phyloP scores from a whole-genome alignment of 2,329 filamentous ascomycete species.

The Tolypocladium sp. region DNA sequence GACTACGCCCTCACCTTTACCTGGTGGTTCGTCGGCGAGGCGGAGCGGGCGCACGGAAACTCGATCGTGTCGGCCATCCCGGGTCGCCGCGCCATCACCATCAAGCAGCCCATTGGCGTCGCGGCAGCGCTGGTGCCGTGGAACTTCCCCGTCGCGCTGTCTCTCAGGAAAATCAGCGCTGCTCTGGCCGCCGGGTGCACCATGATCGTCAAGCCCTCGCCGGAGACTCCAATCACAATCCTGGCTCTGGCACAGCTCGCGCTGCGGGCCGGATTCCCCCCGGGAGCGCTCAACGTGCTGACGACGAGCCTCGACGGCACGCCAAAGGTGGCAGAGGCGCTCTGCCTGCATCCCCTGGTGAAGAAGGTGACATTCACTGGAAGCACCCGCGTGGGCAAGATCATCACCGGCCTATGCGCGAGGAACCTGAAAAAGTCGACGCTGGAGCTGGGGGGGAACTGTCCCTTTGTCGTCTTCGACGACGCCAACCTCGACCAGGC shows the following conservation, averaged over 20 bases:
- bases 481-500: slow-evolving; percentile 61
- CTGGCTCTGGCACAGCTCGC: slow-evolving; percentile 61
- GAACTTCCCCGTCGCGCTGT: slow-evolving; percentile 53
- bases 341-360: slow-evolving; percentile 34
- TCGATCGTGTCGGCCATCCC: slow-evolving; percentile 51
- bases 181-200: slow-evolving; percentile 66
- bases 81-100: slow-evolving; percentile 56
- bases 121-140: slow-evolving; percentile 28
- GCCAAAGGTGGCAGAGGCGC: slow-evolving; percentile 32
- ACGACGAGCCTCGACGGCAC: slow-evolving; percentile 36
- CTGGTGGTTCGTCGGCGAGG: slow-evolving; percentile 48
- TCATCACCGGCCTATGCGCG: slow-evolving; percentile 51
- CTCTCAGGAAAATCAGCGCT: slow-evolving; percentile 35
- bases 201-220: slow-evolving; percentile 65
- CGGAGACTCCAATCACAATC: slow-evolving; percentile 65
- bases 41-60: slow-evolving; percentile 44
- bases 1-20: slow-evolving; percentile 45
- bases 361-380: slow-evolving; percentile 72
- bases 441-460: slow-evolving; percentile 64
- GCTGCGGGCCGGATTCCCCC: slow-evolving; percentile 63
- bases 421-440: slow-evolving; percentile 57
- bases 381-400: slow-evolving; percentile 58
- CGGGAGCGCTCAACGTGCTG: slow-evolving; percentile 54
- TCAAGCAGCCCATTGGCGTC: slow-evolving; percentile 44
- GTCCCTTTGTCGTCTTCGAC: slow-evolving; percentile 54